These are phyloP conservation scores for Lunasporangiospora selenospora DNA, from an alignment of 192 early-diverging fungal genomes.

Conservation along the genomic window DNA sequence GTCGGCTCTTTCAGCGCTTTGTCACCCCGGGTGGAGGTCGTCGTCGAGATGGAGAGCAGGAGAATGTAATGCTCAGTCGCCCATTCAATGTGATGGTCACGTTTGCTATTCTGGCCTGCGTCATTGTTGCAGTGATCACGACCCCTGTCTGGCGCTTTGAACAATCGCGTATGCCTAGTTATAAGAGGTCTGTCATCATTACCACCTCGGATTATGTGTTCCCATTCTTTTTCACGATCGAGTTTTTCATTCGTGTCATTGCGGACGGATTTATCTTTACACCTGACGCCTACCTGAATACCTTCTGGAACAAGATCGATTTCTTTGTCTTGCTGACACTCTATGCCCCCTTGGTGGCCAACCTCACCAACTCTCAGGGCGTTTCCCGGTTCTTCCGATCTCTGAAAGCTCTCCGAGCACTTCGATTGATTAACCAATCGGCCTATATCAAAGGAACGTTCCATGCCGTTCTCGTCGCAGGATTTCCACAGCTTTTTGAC, in stretches of 20 bases:
- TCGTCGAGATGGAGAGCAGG: slow-evolving; percentile 51
- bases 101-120: slow-evolving; percentile 55
- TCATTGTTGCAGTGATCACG: slow-evolving; percentile 53
- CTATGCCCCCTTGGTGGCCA: slow-evolving; percentile 54
- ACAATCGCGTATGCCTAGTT: slow-evolving; percentile 16
- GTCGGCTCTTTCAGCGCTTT: slow-evolving; percentile 55
- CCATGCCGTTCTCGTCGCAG: slow-evolving; percentile 60
- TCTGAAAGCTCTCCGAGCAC: slow-evolving; percentile 62
- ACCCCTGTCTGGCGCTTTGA: slow-evolving; percentile 55
- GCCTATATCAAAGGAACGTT: slow-evolving; percentile 60
- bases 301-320: slow-evolving; percentile 67
- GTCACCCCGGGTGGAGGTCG: slow-evolving; percentile 56
- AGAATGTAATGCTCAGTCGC: slow-evolving; percentile 48
- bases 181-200: slow-evolving; percentile 20
- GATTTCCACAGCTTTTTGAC: slow-evolving; percentile 62
- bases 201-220: slow-evolving; percentile 54
- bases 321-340: slow-evolving; percentile 63
- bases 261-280: slow-evolving; percentile 68
- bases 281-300: slow-evolving; percentile 62
- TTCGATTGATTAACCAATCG: slow-evolving; percentile 63
- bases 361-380: slow-evolving; percentile 41
- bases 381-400: slow-evolving; percentile 58
- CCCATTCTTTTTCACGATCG: slow-evolving; percentile 56
- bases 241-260: slow-evolving; percentile 61
- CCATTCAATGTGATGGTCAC: slow-evolving; percentile 55